A percentile compares a stretch with the other conserved stretches of the same genome.
phyloP scores from a whole-genome alignment of 2,329 filamentous ascomycete genomes.

The Penicillium sp. region DNA sequence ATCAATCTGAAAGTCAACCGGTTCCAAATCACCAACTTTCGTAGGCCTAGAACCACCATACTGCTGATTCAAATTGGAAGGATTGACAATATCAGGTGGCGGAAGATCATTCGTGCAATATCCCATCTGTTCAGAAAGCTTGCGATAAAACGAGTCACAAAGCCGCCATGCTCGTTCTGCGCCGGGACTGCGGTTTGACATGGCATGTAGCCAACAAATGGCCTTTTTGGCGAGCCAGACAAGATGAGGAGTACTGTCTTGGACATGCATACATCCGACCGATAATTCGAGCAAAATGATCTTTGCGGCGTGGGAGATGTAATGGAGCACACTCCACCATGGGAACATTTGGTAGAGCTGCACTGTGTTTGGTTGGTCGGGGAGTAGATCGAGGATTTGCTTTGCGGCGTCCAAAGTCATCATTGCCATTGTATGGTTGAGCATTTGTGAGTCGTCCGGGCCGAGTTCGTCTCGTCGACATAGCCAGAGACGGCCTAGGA shows the following conservation, averaged over 20 bases:
- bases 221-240: slow-evolving; percentile 2
- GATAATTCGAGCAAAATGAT: slow-evolving; percentile 8
- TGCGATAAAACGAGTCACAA: slow-evolving; percentile 10
- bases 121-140: neutral
- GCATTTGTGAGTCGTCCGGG: neutral
- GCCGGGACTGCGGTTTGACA: slow-evolving; percentile 1
- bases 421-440: slow-evolving; percentile 3
- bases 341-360: slow-evolving; percentile 10
- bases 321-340: slow-evolving; percentile 7
- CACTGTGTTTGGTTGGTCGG: slow-evolving; percentile 3
- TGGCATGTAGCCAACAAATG: slow-evolving; percentile 1
- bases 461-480: slow-evolving; percentile 4
- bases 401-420: slow-evolving; percentile 8
- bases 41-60: neutral
- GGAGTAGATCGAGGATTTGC: slow-evolving; percentile 6
- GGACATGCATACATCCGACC: neutral
- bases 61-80: neutral
- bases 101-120: slow-evolving; percentile 5
- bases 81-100: neutral
- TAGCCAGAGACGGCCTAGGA: slow-evolving; percentile 5
- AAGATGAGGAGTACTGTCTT: neutral
- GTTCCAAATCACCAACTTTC: slow-evolving; percentile 5
- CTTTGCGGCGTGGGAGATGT: slow-evolving; percentile 6
- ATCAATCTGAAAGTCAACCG: slow-evolving; percentile 10
- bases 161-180: slow-evolving; percentile 5